Base-by-base conservation (phyloP, 106 monocot genomes). In the Hemerocallis citrina region DNA sequence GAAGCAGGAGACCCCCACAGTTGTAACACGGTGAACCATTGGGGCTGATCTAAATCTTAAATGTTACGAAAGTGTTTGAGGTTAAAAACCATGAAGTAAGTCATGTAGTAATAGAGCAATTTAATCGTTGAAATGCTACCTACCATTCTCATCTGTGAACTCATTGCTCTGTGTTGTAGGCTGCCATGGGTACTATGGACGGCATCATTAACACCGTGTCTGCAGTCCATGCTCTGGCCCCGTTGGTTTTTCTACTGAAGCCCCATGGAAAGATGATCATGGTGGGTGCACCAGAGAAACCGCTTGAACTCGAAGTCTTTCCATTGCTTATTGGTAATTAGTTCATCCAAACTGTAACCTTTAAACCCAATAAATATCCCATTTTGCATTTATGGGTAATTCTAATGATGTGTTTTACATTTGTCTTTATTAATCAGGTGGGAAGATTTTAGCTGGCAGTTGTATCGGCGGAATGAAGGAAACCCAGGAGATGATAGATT, bases 401-500 rank as follows among this genome's bases (percentile, higher is more conserved):
- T 25, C 6, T 10, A 0, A 29, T n/a, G 25, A 27, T n/a, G 13
- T 27, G 10, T 11, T 19, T 52, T 52, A 13, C 6, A 27, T 52
- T 54, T 6, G 29, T 22, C 4, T 35, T 1, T 34, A 24, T 34
- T n/a, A n/a, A 38, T 12, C 34, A 93, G 93, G 74, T 44, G 85
- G 85, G 19, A 93, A 75, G 54, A 63, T 46, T 16, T 38, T 94
- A 57, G 82, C 77, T 0, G 93, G 93, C 4, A 94, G 89, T 41
- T 52, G 48, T 46, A 83, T 83, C n/a, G 93, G 93, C 32, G 89
- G 93, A 12, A 73, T 94, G 33, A 72, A 70, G 29, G 82, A 80
- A 6, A 94, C 93, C 2, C 93, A 94, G 60, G 93, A 94, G 79
- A 94, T 94, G 93, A 47, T 94, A 23, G 89, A 89, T 65, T 85